A percentile compares a stretch with the other conserved stretches of the same genome.
phyloP scores from a whole-genome alignment of 2,329 filamentous ascomycete genomes.

The Trichophyton simii region DNA sequence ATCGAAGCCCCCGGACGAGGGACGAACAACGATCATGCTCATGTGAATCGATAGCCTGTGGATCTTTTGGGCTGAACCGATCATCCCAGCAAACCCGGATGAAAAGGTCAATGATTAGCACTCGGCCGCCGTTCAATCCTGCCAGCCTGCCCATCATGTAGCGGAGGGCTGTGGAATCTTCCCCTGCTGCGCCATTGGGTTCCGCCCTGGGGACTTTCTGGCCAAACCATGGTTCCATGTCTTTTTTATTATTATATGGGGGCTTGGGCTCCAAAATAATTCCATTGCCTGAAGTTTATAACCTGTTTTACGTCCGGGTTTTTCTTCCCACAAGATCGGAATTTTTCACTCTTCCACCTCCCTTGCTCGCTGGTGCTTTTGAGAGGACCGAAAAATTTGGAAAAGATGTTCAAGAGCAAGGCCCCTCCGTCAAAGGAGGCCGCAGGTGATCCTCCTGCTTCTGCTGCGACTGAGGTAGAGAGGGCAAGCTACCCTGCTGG shows the following conservation, averaged over 20 bases:
- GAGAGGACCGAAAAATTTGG: background rate
- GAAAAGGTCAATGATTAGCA: background rate
- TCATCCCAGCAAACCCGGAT: background rate
- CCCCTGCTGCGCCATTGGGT: background rate
- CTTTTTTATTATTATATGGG: background rate
- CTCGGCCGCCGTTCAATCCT: background rate
- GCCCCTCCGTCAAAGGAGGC: slow-evolving; percentile 1
- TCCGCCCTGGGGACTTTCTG: background rate
- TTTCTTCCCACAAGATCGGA: background rate
- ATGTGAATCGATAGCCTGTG: background rate
- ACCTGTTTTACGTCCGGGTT: background rate
- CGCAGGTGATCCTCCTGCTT: background rate
- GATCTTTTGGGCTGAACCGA: background rate
- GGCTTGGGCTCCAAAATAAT: background rate
- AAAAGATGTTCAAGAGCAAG: background rate
- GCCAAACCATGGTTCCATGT: background rate
- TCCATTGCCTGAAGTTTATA: background rate
- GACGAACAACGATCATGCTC: background rate
- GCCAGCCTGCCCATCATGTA: background rate
- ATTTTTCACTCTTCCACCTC: background rate
- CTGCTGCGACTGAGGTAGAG: background rate
- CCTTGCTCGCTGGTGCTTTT: too few relatives aligned
- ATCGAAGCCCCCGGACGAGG: too few relatives aligned
- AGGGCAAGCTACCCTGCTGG: slow-evolving; percentile 7
- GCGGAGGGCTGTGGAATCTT: background rate